Base-by-base conservation (phyloP, 495 filamentous ascomycete genomes). In the Daldinia bambusicola region DNA sequence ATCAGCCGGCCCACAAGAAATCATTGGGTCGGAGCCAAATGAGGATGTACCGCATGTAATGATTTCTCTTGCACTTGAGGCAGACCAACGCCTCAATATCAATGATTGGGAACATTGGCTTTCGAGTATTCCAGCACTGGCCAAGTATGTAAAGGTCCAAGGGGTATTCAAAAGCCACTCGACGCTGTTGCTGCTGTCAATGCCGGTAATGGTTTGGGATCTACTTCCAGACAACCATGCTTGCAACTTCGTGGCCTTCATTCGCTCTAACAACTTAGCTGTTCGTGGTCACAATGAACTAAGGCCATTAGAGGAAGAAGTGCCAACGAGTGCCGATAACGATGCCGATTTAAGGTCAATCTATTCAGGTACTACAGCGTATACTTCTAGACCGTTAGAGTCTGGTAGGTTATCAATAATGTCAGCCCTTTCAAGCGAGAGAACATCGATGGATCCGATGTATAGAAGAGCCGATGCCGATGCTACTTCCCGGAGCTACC, bases 201-300 rank as follows among this genome's bases (percentile, higher is more conserved):
- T 87, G 51, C 84, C 85, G 1, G 78, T 86, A 30, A 84, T 83
- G 75, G 74, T 87, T 7, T 87, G 84, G 85, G 81, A 86, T 68
- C 74, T 87, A 26, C 74, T 87, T 0, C 84, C 84, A 2, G 81
- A 84, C 34, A 74, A 84, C 55, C 81, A 79, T 6, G 84, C 85
- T 0, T 83, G 83, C 61, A 80, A 79, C 0, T 87, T 87, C n/a
- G 67, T 87, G 13, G 81, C 80, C 8, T 87, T 86, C 59, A 83
- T 85, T 36, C 79, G 82, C 13, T 84, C 83, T 12, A 82, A 84
- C 69, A 84, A 84, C 60, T 71, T 85, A 8, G 67, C 67, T 8
- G 45, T 43, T 36, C 59, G 61, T 6, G 55, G 22, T 6, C 38
- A 69, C 7, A 26, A 20, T 14, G 65, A 69, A 18, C 66, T 53